A percentile compares a stretch with the other conserved stretches of the same genome.
Evolutionary conservation across 2,329 filamentous ascomycete genomes (phyloP).

Genomic region (Aspergillus floridensis): DNA sequence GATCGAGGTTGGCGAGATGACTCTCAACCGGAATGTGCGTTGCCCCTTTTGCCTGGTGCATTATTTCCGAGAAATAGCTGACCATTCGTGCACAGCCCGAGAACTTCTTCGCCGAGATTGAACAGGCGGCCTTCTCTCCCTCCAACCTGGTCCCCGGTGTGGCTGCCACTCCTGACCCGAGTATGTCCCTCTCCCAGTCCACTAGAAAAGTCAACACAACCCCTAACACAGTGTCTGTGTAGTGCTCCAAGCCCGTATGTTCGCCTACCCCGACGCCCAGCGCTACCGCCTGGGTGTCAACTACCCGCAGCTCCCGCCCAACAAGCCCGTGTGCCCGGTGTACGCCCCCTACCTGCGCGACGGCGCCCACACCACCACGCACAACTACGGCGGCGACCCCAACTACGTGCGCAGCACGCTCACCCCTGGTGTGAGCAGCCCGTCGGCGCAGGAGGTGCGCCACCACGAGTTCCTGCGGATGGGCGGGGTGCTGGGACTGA

Average conservation of each 20-base stretch:
- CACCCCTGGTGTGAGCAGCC: conserved; percentile 18
- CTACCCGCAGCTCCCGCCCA: conserved; percentile 43
- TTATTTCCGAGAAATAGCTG: background rate
- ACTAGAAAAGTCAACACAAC: background rate
- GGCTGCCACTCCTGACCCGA: conserved; percentile 61
- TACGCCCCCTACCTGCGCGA: conserved; percentile 55
- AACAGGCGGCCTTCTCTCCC: conserved; percentile 66
- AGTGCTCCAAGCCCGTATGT: conserved; percentile 60
- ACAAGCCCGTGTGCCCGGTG: conserved; percentile 35
- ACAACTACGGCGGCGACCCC: conserved; percentile 60
- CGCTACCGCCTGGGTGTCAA: conserved; percentile 44
- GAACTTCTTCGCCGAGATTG: conserved; percentile 66
- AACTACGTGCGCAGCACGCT: conserved; percentile 49
- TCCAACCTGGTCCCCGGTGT: conserved; percentile 64
- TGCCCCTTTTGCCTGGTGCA: background rate
- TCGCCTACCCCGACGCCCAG: conserved; percentile 58
- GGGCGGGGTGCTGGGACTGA: conserved; percentile 22
- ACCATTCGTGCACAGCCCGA: conserved; percentile 29
- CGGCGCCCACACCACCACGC: conserved; percentile 36
- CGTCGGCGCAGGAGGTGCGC: conserved; percentile 19
- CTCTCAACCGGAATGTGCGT: conserved; percentile 50
- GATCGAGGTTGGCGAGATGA: conserved; percentile 50
- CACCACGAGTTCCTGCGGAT: conserved; percentile 22
- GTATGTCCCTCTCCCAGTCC: conserved; percentile 14
- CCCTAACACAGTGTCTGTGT: background rate